These are phyloP conservation scores for Dinochytrium kinnereticum DNA, from an alignment of 371 early-diverging fungal species.

Conservation along the genomic window DNA sequence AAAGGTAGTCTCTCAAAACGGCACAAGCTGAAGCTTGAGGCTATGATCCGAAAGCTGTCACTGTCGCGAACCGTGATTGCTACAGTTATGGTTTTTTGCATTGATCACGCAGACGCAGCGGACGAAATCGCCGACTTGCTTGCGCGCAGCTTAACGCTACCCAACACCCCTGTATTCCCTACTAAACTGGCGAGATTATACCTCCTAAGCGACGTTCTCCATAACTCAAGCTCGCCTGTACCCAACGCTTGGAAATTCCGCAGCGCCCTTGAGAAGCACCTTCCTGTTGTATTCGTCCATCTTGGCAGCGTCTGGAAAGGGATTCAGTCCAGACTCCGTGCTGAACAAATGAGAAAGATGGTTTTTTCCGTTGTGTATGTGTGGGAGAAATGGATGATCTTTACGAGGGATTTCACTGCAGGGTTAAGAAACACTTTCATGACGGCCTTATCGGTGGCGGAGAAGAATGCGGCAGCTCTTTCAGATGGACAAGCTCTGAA, in stretches of 20 bases:
- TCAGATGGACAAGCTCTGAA: conserved; percentile 9
- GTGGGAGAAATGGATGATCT: conserved; percentile 92
- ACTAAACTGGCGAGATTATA: conserved; percentile 77
- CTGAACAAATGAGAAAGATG: conserved; percentile 72
- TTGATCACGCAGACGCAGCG: conserved; percentile 84
- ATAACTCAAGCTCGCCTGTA: conserved; percentile 72
- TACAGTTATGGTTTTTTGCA: conserved; percentile 82
- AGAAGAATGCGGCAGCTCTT: conserved; percentile 12
- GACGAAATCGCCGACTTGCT: conserved; percentile 78
- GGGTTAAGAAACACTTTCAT: conserved; percentile 44
- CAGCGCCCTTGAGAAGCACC: conserved; percentile 68
- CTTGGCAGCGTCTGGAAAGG: conserved; percentile 70
- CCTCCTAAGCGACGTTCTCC: conserved; percentile 84
- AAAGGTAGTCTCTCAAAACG: conserved; percentile 12
- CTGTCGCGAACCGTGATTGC: conserved; percentile 75
- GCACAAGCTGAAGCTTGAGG: conserved; percentile 35
- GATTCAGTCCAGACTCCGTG: conserved; percentile 76
- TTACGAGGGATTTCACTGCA: conserved; percentile 70
- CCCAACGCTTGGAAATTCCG: conserved; percentile 90
- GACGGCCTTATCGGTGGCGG: conserved; percentile 40
- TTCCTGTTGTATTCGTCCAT: conserved; percentile 72
- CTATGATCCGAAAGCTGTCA: conserved; percentile 41
- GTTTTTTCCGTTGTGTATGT: conserved; percentile 63
- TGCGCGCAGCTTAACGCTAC: conserved; percentile 62
- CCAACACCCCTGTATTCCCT: conserved; percentile 63